Conservation (phyloP, 2,329 filamentous ascomycete species). For the Fusarium sp. region DNA sequence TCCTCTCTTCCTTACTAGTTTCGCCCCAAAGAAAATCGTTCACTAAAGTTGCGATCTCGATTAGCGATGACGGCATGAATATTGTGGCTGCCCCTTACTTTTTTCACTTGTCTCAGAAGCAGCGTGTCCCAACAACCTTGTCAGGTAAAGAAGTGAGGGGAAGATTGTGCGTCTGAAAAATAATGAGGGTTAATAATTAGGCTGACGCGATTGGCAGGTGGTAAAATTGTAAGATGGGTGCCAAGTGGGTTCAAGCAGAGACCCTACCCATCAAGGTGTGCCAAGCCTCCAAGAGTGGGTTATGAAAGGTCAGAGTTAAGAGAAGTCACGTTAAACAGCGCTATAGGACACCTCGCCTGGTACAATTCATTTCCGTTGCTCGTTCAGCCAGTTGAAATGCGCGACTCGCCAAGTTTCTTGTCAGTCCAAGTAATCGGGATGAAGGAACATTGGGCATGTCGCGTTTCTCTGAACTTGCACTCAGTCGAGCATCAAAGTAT, state of each 20-base stretch:
- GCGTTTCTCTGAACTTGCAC: no score
- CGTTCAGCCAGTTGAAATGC: no score
- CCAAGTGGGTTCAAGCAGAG: slow-evolving; percentile 9
- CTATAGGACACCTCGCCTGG: no score
- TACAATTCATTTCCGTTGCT: no score
- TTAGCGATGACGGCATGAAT: not conserved
- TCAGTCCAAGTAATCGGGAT: no score
- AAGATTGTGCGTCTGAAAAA: slow-evolving; percentile 5
- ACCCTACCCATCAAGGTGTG: slow-evolving; percentile 24
- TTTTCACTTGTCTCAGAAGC: not conserved
- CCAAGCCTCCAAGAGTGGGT: no score
- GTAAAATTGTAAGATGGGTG: not conserved
- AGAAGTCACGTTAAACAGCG: no score
- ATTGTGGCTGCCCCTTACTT: not conserved
- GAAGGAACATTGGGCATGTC: no score
- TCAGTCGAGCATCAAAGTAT: no score
- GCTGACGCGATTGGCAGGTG: slow-evolving; percentile 10
- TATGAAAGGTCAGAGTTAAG: no score
- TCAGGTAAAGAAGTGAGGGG: not conserved
- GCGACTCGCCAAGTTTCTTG: no score
- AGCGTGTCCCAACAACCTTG: not conserved
- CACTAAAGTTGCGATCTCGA: not conserved
- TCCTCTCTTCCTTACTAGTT: slow-evolving; percentile 38
- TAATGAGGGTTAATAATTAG: slow-evolving; percentile 25
- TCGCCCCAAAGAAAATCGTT: slow-evolving; percentile 34